phyloP scores from a whole-genome alignment of 176 grass and related monocot genomes.

The Carex pumila region DNA sequence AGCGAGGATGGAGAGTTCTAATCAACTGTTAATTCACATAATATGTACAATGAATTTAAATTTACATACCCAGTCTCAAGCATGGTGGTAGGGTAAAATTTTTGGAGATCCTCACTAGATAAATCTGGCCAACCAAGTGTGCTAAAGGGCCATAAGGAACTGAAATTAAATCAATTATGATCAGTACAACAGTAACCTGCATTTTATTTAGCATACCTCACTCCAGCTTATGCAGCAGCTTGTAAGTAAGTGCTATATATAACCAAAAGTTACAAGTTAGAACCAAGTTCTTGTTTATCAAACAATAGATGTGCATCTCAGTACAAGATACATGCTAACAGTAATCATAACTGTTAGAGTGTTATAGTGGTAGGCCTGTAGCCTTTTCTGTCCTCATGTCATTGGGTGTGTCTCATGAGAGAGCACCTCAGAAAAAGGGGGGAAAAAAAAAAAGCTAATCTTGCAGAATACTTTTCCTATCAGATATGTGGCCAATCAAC shows the following conservation, averaged over 20 bases:
- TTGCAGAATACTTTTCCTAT: not conserved
- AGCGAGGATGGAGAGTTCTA: not conserved
- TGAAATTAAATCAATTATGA: conserved; percentile 33
- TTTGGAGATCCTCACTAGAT: conserved; percentile 74
- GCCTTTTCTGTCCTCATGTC: not conserved
- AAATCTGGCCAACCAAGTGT: conserved; percentile 95
- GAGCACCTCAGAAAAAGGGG: not conserved
- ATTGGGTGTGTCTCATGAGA: not conserved
- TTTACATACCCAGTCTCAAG: conserved; percentile 83
- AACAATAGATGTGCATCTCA: not conserved
- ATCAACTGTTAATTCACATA: not conserved
- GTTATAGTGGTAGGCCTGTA: not conserved
- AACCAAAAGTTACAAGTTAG: not conserved
- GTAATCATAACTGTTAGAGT: not conserved
- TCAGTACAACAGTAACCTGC: not conserved
- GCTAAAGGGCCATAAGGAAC: conserved; percentile 96
- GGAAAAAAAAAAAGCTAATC: not conserved
- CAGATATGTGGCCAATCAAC: not conserved
- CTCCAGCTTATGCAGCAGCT: not conserved
- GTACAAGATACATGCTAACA: not conserved
- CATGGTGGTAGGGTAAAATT: conserved; percentile 86
- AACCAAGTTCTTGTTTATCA: not conserved
- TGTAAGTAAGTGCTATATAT: not conserved
- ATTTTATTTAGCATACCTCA: not conserved
- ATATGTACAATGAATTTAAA: conserved; percentile 6